Evolutionary conservation across 139 green algal species (phyloP).

Genomic region (Microglena sp.): DNA sequence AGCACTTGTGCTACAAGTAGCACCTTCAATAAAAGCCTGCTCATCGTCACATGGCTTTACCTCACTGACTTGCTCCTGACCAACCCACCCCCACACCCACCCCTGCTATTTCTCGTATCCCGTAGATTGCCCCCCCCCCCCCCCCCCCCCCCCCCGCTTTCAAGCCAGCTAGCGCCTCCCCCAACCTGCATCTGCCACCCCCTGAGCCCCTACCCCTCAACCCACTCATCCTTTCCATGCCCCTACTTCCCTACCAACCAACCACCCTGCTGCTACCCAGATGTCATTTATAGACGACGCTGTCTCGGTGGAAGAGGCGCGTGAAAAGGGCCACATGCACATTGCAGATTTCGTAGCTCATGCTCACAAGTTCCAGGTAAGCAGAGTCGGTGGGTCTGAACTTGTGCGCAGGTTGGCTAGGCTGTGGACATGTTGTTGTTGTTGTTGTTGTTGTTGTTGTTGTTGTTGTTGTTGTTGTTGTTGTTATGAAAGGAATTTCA

Average conservation of each 20-base stretch:
- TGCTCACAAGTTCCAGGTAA: slow-evolving; percentile 53
- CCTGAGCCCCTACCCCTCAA: background rate
- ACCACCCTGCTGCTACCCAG: slow-evolving; percentile 17
- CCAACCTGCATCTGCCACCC: background rate
- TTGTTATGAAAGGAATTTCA: too few species aligned
- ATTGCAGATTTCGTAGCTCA: slow-evolving; percentile 54
- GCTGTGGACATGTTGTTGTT: background rate
- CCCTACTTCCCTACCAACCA: background rate
- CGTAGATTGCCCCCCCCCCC: too few species aligned
- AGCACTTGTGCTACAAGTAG: too few species aligned
- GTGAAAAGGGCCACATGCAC: slow-evolving; percentile 60
- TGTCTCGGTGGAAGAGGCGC: slow-evolving; percentile 30
- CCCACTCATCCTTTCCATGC: slow-evolving; percentile 18
- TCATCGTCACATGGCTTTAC: too few species aligned
- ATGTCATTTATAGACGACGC: slow-evolving; percentile 60
- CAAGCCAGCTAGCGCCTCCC: background rate
- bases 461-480: too few species aligned
- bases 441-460: too few species aligned
- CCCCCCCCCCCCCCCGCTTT: too few species aligned
- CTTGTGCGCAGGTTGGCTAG: background rate
- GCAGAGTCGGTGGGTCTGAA: background rate
- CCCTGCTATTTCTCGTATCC: too few species aligned
- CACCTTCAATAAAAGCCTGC: too few species aligned
- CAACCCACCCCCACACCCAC: too few species aligned
- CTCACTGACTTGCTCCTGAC: too few species aligned